Conservation (phyloP, 805 yeast species). For the Starmera caribaea region DNA sequence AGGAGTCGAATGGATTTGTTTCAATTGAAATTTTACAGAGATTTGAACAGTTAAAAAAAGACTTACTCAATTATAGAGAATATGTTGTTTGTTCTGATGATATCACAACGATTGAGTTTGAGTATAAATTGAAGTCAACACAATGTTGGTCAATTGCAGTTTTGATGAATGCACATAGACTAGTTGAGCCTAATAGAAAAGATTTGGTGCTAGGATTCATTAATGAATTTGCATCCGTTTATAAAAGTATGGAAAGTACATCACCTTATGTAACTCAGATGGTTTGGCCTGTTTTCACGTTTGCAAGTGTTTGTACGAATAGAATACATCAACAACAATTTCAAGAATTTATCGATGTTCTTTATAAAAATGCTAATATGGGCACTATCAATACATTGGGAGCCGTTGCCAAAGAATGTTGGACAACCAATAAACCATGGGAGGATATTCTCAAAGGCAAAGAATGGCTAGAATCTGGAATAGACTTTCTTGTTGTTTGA, state of each 20-base stretch:
- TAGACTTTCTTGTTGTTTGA: conserved; percentile 32
- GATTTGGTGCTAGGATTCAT: conserved; percentile 23
- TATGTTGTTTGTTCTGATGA: conserved; percentile 25
- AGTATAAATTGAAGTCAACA: conserved; percentile 37
- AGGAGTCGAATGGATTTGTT: conserved; percentile 9
- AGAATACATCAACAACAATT: conserved; percentile 22
- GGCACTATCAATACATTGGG: conserved; percentile 39
- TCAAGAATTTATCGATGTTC: conserved; percentile 26
- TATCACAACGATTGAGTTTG: conserved; percentile 21
- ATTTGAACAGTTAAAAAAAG: conserved; percentile 24
- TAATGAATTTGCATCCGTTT: conserved; percentile 38
- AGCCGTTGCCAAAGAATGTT: conserved; percentile 32
- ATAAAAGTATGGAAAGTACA: conserved; percentile 32
- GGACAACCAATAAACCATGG: conserved; percentile 33
- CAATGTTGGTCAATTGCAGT: conserved; percentile 46
- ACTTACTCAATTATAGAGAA: conserved; percentile 36
- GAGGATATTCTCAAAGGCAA: conserved; percentile 33
- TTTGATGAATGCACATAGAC: conserved; percentile 21
- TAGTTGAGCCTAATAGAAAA: conserved; percentile 22
- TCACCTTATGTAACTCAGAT: conserved; percentile 47
- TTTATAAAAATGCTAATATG: conserved; percentile 42
- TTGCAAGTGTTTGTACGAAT: conserved; percentile 34
- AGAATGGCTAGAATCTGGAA: conserved; percentile 40
- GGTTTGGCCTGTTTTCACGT: conserved; percentile 53
- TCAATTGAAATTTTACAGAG: conserved; percentile 11